Base-by-base conservation (phyloP, 1,284 basidiomycete genomes). In the Sporisorium reilianum region DNA sequence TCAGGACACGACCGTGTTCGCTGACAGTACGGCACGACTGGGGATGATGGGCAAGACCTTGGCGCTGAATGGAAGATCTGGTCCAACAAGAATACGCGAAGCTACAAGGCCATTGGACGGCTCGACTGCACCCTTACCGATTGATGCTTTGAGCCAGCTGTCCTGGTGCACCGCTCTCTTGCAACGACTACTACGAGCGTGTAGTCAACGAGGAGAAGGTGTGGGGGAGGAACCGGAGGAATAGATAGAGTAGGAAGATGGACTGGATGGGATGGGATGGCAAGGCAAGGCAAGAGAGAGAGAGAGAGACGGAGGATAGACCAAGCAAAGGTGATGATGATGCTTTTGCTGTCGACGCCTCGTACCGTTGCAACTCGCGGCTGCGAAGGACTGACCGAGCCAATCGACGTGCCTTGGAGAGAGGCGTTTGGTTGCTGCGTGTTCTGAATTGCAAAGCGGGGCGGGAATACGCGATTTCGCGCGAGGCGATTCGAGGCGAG, bases 41-140 rank as follows among this genome's bases (percentile, higher is more conserved):
- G 20, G 4, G 30, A 38, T 18, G 46, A 23, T 42, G 41, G 7
- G 20, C 40, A 36, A 55, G 32, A 56, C 11, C 55, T 46, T 48
- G 50, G 25, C 32, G n/a, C 32, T 34, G 44, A 48, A 36, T n/a
- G 42, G 18, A 52, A 42, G 56, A 58, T 23, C 40, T 42, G 40
- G 56, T 51, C 49, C 32, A n/a, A 22, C 22, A 52, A 18, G 25
- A 52, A 18, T 2, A 28, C 40, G 48, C 50, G 38, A n/a, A 38
- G 50, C 57, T 59, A 59, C 23, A 32, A 38, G 40, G 30, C 41
- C 55, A 57, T 50, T 20, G 40, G 38, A 38, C 25, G 42, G 30
- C 53, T 54, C 40, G 48, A 32, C n/a, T 50, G n/a, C 22, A 22
- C 38, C 40, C 51, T 53, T n/a, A 32, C 38, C 34, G 18, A 10